Evolutionary conservation across 306 rosid species (phyloP).

Genomic region (Fragaria ananassa): DNA sequence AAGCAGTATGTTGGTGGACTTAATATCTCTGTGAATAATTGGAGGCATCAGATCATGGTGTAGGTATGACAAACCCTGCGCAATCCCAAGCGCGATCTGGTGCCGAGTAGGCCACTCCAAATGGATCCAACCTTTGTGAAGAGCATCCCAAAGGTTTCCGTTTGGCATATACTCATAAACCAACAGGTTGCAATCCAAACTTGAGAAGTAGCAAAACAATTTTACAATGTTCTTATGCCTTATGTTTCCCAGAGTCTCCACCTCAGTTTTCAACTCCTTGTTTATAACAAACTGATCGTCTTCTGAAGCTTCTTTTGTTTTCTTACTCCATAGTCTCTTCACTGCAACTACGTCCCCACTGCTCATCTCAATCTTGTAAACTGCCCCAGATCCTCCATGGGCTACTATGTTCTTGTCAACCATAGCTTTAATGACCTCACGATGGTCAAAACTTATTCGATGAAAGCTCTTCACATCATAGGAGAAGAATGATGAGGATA

Average conservation of each 20-base stretch:
- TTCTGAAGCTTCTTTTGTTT: slow-evolving; percentile 50
- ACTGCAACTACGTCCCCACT: slow-evolving; percentile 81
- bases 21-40: slow-evolving; percentile 86
- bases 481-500: slow-evolving; percentile 59
- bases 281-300: slow-evolving; percentile 46
- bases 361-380: slow-evolving; percentile 67
- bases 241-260: slow-evolving; percentile 82
- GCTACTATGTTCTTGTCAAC: slow-evolving; percentile 89
- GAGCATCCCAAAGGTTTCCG: slow-evolving; percentile 92
- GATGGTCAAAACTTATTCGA: slow-evolving; percentile 62
- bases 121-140: slow-evolving; percentile 61
- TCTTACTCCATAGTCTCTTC: slow-evolving; percentile 62
- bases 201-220: slow-evolving; percentile 72
- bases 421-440: slow-evolving; percentile 67
- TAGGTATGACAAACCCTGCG: slow-evolving; percentile 91
- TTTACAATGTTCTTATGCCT: slow-evolving; percentile 94
- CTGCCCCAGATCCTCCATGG: slow-evolving; percentile 92
- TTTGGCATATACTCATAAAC: slow-evolving; percentile 93
- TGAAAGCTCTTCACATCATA: slow-evolving; percentile 88
- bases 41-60: slow-evolving; percentile 85
- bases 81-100: slow-evolving; percentile 73
- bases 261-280: slow-evolving; percentile 78
- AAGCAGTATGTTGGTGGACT: slow-evolving; percentile 78
- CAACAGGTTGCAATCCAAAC: slow-evolving; percentile 63
- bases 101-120: slow-evolving; percentile 93